These are phyloP conservation scores for Candida glaebosa DNA, from an alignment of 805 yeast genomes.

Conservation along the genomic window DNA sequence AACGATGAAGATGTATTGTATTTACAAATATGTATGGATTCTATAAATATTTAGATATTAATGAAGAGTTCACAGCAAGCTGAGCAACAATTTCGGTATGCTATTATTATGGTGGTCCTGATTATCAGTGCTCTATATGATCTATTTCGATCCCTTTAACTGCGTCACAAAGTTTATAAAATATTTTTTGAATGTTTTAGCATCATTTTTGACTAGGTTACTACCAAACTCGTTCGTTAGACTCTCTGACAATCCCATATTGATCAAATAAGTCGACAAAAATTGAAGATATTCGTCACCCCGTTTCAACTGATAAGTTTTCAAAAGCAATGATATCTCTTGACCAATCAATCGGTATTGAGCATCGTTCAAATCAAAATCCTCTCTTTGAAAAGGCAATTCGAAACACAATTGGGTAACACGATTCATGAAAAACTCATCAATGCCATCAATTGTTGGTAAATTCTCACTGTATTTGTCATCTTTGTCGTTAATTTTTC, in stretches of 20 bases:
- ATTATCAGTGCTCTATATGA: no score
- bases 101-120: no score
- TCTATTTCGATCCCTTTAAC: slow-evolving; percentile 23
- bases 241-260: slow-evolving; percentile 53
- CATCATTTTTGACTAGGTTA: slow-evolving; percentile 52
- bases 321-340: slow-evolving; percentile 71
- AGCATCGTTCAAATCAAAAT: slow-evolving; percentile 71
- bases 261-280: slow-evolving; percentile 54
- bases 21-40: neutral
- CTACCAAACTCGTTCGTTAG: slow-evolving; percentile 60
- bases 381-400: slow-evolving; percentile 68
- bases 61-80: neutral
- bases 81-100: neutral
- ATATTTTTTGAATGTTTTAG: slow-evolving; percentile 68
- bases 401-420: slow-evolving; percentile 69
- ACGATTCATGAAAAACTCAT: slow-evolving; percentile 65
- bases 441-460: slow-evolving; percentile 63
- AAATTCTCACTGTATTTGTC: slow-evolving; percentile 51
- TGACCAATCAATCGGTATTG: slow-evolving; percentile 69
- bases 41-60: neutral
- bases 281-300: slow-evolving; percentile 43
- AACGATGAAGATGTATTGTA: neutral
- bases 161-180: slow-evolving; percentile 45
- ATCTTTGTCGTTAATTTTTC: slow-evolving; percentile 53
- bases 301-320: slow-evolving; percentile 47